Base-by-base conservation (phyloP, 2,329 filamentous ascomycete species). In the Colletotrichum sidae region DNA sequence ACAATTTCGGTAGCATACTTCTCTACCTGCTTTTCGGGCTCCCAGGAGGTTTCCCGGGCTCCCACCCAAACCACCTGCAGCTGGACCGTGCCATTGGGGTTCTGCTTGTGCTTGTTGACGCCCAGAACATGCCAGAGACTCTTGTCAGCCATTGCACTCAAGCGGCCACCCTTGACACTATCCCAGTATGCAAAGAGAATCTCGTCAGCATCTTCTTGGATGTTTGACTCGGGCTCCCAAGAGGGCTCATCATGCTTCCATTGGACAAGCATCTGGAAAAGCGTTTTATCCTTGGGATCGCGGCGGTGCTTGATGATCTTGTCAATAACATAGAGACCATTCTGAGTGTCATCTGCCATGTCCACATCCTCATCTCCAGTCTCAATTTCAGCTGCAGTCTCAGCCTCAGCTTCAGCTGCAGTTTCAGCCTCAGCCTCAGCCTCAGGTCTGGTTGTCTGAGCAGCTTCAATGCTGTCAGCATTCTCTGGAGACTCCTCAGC, bases 201-300 rank as follows among this genome's bases (percentile, higher is more conserved):
- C 25, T 77, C 75, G 34, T 70, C 72, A 1, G 75, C 76, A 47
- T 73, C 73, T 53, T 71, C 59, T 44, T 78, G 77, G 47, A 78
- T 74, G 58, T 74, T 75, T 12, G 72, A 70, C 49, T 78, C 77
- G 5, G 67, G 52, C 34, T 78, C 76, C 75, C 75, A 78, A 4
- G 73, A 75, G 6, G 55, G 56, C 53, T 75, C 73, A 11, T 69
- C 72, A 2, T 38, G 68, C 74, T 65, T 59, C 67, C 76, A 78
- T 33, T 73, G 70, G 34, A 78, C 70, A 6, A 74, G 68, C 8
- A 78, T 54, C 52, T 77, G 73, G 46, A 78, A 70, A 8, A 69
- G 65, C 2, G 65, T 68, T 34, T 60, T 42, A 44, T 69, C 67
- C n/a, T 56, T 60, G 11, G 54, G 56, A 13, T 67, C 57, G 3